A percentile compares a stretch with the other conserved stretches of the same genome.
These are phyloP conservation scores for Musa schizocarpa DNA, from an alignment of 176 grass and related monocot genomes.

Conservation along the genomic window DNA sequence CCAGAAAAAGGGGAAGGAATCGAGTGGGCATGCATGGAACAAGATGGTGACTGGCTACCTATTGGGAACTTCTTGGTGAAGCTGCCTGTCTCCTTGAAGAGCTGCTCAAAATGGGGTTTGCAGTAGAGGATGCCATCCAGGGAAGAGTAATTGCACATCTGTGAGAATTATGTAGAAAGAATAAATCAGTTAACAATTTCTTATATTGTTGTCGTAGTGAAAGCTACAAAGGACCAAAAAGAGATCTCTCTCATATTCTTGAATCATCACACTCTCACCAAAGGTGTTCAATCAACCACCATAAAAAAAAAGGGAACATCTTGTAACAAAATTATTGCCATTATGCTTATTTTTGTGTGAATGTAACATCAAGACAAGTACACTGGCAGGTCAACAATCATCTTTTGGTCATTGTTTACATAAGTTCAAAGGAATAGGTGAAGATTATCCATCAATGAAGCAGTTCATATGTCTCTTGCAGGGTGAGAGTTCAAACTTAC, in stretches of 20 bases:
- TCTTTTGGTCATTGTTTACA: not conserved
- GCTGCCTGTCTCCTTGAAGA: conserved; percentile 94
- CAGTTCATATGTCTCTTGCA: not conserved
- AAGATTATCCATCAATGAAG: not conserved
- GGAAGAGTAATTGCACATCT: conserved; percentile 98
- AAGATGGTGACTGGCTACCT: conserved; percentile 19
- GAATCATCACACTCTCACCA: too few relatives aligned
- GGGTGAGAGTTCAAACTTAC: conserved; percentile 21
- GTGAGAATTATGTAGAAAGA: not conserved
- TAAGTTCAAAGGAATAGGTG: not conserved
- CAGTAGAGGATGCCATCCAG: conserved; percentile 96
- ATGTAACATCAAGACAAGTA: too few relatives aligned
- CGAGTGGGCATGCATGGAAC: too few relatives aligned
- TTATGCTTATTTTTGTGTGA: too few relatives aligned
- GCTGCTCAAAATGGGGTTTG: conserved; percentile 98
- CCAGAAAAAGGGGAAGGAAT: too few relatives aligned
- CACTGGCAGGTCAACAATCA: too few relatives aligned
- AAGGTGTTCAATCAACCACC: too few relatives aligned
- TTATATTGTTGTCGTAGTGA: not conserved
- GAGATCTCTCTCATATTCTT: not conserved
- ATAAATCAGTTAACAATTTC: not conserved
- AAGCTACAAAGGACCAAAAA: not conserved
- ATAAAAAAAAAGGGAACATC: too few relatives aligned
- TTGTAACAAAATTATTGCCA: too few relatives aligned
- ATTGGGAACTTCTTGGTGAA: conserved; percentile 78